phyloP scores from a whole-genome alignment of 2,329 filamentous ascomycete species.

The Fonsecaea monophora region DNA sequence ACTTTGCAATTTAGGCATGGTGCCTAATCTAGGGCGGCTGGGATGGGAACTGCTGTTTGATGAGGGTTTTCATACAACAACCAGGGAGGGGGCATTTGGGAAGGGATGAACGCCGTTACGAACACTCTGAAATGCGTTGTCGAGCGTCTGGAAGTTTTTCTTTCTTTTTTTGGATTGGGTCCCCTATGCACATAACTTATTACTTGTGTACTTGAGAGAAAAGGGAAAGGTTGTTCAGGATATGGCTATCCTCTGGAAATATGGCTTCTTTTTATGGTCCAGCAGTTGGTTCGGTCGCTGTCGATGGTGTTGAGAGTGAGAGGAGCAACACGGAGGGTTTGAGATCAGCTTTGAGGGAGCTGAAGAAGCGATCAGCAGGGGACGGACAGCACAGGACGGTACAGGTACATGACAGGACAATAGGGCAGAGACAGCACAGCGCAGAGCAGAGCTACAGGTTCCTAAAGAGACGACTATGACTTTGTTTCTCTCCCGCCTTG shows the following conservation, averaged over 20 bases:
- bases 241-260: background rate
- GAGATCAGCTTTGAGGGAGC: background rate
- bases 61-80: conserved; percentile 1
- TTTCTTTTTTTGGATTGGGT: background rate
- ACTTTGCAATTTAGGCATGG: background rate
- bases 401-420: background rate
- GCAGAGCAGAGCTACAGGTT: background rate
- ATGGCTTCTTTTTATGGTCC: background rate
- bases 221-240: background rate
- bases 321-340: background rate
- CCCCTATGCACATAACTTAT: background rate
- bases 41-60: conserved; percentile 2
- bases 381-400: background rate
- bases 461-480: background rate
- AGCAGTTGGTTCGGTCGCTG: conserved; percentile 4
- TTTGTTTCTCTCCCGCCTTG: background rate
- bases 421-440: too few species aligned
- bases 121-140: conserved; percentile 2
- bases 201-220: background rate
- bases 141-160: conserved; percentile 8
- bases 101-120: conserved; percentile 7
- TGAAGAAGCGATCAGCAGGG: background rate
- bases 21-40: background rate
- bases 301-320: background rate
- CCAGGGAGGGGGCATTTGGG: background rate